Conservation (phyloP, 2,329 filamentous ascomycete species). For the Sporothrix variecibatus region DNA sequence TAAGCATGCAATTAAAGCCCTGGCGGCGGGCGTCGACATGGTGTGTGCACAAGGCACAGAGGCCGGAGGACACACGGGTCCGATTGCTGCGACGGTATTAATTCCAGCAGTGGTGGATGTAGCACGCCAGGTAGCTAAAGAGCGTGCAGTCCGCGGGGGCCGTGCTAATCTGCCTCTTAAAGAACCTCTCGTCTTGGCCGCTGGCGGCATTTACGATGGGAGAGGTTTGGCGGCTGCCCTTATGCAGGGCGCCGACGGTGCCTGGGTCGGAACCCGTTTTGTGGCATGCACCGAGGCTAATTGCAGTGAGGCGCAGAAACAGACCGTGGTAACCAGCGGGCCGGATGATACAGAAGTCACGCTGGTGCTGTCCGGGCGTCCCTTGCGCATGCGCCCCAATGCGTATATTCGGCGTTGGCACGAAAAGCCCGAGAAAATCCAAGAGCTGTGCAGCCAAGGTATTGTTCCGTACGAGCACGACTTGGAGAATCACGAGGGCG, state of each 20-base stretch:
- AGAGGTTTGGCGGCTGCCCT: slow-evolving; percentile 76
- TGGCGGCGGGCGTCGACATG: slow-evolving; percentile 84
- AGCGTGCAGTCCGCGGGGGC: too few species aligned
- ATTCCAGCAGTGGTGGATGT: slow-evolving; percentile 87
- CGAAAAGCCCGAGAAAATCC: slow-evolving; percentile 70
- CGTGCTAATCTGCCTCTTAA: too few species aligned
- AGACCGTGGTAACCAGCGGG: slow-evolving; percentile 74
- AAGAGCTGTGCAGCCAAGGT: slow-evolving; percentile 71
- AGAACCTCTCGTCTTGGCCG: slow-evolving; percentile 78
- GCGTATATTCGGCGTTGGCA: slow-evolving; percentile 86
- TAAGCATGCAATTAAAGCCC: slow-evolving; percentile 84
- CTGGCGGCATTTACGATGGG: slow-evolving; percentile 84
- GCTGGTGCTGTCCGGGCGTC: slow-evolving; percentile 78
- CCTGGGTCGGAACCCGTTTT: slow-evolving; percentile 94
- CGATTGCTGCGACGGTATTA: slow-evolving; percentile 79
- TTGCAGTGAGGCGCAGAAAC: slow-evolving; percentile 79
- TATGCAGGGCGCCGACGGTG: slow-evolving; percentile 84
- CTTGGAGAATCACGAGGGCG: slow-evolving; percentile 60
- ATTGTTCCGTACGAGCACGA: slow-evolving; percentile 82
- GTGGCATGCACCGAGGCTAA: slow-evolving; percentile 81
- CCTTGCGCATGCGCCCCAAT: slow-evolving; percentile 77
- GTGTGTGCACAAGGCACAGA: slow-evolving; percentile 92
- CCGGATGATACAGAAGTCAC: slow-evolving; percentile 82
- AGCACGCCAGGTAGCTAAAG: slow-evolving; percentile 62
- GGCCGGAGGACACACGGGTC: slow-evolving; percentile 89